These are phyloP conservation scores for Raffaelea ambrosiae DNA, from an alignment of 2,329 filamentous ascomycete species.

Conservation along the genomic window DNA sequence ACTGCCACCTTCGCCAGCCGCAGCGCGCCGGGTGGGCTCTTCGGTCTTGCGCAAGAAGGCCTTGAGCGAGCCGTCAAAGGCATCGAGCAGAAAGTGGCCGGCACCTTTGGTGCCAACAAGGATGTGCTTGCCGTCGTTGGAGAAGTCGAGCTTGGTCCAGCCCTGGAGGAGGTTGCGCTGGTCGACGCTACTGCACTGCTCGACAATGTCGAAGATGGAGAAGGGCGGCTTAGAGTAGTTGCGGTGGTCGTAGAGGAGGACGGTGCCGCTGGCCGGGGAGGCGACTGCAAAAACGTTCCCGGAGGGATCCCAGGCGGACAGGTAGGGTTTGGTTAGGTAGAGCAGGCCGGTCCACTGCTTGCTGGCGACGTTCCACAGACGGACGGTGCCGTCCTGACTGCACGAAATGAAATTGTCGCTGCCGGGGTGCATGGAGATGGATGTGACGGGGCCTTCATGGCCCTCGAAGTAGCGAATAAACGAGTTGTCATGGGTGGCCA, in stretches of 20 bases:
- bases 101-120: conserved; percentile 75
- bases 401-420: conserved; percentile 89
- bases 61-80: conserved; percentile 74
- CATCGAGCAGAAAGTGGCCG: conserved; percentile 88
- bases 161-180: conserved; percentile 53
- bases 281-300: conserved; percentile 87
- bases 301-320: conserved; percentile 86
- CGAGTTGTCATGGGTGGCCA: conserved; percentile 88
- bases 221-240: conserved; percentile 93
- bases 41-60: conserved; percentile 58
- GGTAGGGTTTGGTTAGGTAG: conserved; percentile 69
- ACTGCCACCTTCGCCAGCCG: conserved; percentile 38
- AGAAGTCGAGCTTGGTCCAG: conserved; percentile 92
- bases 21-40: conserved; percentile 43
- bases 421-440: conserved; percentile 73
- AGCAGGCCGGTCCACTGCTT: conserved; percentile 74
- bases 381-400: conserved; percentile 81
- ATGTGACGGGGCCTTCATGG: conserved; percentile 78
- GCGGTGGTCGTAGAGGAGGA: conserved; percentile 86
- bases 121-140: conserved; percentile 85
- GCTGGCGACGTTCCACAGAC: conserved; percentile 80
- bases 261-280: conserved; percentile 66
- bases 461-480: conserved; percentile 96
- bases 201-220: conserved; percentile 70
- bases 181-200: conserved; percentile 39